phyloP scores from a whole-genome alignment of 192 early-diverging fungal genomes.

The Chytriomyces sp. region DNA sequence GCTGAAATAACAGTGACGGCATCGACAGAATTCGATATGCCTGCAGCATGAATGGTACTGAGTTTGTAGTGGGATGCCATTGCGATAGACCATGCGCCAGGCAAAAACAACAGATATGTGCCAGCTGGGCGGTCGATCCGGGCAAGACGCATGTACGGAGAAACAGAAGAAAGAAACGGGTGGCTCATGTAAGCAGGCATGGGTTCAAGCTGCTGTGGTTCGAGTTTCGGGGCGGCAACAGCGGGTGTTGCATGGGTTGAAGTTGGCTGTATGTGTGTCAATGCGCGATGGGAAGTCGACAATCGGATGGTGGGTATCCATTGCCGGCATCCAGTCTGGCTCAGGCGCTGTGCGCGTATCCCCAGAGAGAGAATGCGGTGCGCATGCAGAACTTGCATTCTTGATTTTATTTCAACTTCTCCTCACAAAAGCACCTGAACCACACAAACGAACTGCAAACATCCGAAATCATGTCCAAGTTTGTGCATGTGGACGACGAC shows the following conservation, averaged over 20 bases:
- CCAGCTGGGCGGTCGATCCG: constrained; percentile 91
- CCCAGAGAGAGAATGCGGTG: background rate
- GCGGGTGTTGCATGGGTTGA: background rate
- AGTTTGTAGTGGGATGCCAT: constrained; percentile 44
- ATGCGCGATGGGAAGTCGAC: background rate
- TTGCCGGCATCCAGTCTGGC: no score
- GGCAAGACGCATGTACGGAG: constrained; percentile 58
- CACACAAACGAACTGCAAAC: background rate
- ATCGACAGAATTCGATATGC: no score
- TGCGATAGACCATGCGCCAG: constrained; percentile 73
- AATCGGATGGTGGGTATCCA: background rate
- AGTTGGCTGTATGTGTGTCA: background rate
- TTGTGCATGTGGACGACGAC: background rate
- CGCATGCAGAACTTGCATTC: background rate
- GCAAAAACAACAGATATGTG: constrained; percentile 89
- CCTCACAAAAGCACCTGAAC: background rate
- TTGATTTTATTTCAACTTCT: background rate
- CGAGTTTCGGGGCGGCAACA: background rate
- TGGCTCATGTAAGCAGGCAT: constrained; percentile 3
- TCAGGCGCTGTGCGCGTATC: no score
- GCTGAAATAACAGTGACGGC: constrained; percentile 35
- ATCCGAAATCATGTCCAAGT: background rate
- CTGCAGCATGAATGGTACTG: background rate
- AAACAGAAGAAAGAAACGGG: background rate
- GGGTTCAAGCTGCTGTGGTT: background rate